Conservation (phyloP, 2,329 filamentous ascomycete species). For the Beauveria brongniartii region DNA sequence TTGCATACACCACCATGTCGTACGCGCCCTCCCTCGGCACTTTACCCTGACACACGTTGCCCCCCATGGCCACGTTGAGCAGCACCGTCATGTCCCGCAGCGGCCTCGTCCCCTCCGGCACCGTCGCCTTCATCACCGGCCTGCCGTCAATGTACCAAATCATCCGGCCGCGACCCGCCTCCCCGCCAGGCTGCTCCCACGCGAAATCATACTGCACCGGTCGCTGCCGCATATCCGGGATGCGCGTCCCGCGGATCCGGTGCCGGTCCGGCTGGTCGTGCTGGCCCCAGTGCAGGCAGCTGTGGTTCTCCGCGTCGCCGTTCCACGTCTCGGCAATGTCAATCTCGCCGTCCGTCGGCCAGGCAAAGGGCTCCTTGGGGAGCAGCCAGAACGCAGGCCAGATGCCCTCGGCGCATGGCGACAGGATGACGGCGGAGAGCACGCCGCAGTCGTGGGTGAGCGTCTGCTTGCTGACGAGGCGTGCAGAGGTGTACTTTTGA, state of each 20-base stretch:
- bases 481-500: constrained; percentile 45
- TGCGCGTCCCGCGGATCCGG: constrained; percentile 41
- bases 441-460: constrained; percentile 43
- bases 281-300: constrained; percentile 53
- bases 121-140: constrained; percentile 47
- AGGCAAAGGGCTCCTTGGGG: constrained; percentile 47
- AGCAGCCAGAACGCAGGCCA: constrained; percentile 58
- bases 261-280: constrained; percentile 49
- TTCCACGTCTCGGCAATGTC: constrained; percentile 58
- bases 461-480: constrained; percentile 44
- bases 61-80: constrained; percentile 55
- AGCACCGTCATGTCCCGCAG: constrained; percentile 49
- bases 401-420: constrained; percentile 47
- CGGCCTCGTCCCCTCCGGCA: constrained; percentile 43
- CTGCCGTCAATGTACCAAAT: constrained; percentile 53
- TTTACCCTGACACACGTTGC: constrained; percentile 47
- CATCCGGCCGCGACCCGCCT: constrained; percentile 36
- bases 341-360: constrained; percentile 52
- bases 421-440: constrained; percentile 40
- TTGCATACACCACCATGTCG: constrained; percentile 45
- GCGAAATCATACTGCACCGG: constrained; percentile 47
- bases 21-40: constrained; percentile 45
- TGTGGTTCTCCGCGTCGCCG: constrained; percentile 44
- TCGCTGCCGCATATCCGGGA: constrained; percentile 38
- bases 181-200: constrained; percentile 41